Evolutionary conservation across 768 basidiomycete genomes (phyloP).

Genomic region (Xerocomus spinulosus): DNA sequence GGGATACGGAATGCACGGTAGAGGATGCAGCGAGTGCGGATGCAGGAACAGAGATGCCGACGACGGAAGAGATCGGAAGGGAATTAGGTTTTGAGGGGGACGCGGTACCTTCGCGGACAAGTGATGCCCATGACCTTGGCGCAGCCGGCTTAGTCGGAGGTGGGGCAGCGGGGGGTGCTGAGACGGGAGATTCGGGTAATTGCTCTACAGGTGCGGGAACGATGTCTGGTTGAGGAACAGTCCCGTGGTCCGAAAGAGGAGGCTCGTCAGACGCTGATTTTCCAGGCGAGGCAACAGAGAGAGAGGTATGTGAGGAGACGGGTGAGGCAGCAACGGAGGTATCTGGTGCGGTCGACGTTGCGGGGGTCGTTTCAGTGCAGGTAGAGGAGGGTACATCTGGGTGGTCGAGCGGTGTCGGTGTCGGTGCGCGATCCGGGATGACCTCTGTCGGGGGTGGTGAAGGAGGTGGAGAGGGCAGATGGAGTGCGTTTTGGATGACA

Average conservation of each 20-base stretch:
- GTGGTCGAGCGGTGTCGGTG: slow-evolving; percentile 15
- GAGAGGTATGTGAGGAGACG: slow-evolving; percentile 54
- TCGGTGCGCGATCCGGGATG: slow-evolving; percentile 4
- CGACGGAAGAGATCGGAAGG: slow-evolving; percentile 65
- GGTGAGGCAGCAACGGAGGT: slow-evolving; percentile 52
- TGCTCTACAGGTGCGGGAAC: slow-evolving; percentile 3
- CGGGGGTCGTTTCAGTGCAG: slow-evolving; percentile 47
- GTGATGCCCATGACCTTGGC: slow-evolving; percentile 78
- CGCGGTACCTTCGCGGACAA: slow-evolving; percentile 47
- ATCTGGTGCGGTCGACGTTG: slow-evolving; percentile 46
- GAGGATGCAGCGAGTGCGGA: slow-evolving; percentile 24
- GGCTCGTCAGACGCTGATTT: slow-evolving; percentile 4
- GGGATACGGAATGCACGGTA: slow-evolving; percentile 28
- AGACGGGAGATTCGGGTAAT: not conserved
- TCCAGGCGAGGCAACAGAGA: slow-evolving; percentile 37
- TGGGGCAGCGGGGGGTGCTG: slow-evolving; percentile 5
- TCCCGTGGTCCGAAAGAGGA: slow-evolving; percentile 11
- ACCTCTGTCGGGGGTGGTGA: slow-evolving; percentile 31
- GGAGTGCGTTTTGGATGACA: slow-evolving; percentile 53
- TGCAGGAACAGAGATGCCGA: slow-evolving; percentile 74
- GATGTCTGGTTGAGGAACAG: slow-evolving; percentile 10
- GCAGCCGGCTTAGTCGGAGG: slow-evolving; percentile 23
- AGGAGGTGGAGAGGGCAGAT: slow-evolving; percentile 47
- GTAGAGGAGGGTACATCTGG: slow-evolving; percentile 39
- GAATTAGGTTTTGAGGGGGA: slow-evolving; percentile 41